Evolutionary conservation across 371 early-diverging fungal genomes (phyloP).

Genomic region (Rhizopus sp.): DNA sequence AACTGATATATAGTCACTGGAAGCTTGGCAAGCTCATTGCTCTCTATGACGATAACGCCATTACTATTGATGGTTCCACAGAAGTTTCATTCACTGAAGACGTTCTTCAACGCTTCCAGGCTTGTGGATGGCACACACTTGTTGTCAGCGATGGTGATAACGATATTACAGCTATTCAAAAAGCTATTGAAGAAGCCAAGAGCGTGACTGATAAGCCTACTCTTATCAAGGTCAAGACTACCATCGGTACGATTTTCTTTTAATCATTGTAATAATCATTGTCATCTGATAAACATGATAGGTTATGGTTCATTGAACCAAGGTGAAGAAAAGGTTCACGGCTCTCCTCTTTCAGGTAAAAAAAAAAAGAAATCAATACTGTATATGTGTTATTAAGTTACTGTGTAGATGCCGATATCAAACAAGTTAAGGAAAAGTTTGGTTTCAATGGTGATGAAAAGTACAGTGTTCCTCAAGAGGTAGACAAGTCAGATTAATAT

Average conservation of each 20-base stretch:
- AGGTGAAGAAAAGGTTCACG: conserved; percentile 91
- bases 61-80: conserved; percentile 95
- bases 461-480: conserved; percentile 73
- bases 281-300: conserved; percentile 5
- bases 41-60: conserved; percentile 97
- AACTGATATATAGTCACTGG: conserved; percentile 71
- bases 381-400: not conserved
- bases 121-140: conserved; percentile 94
- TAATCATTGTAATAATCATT: conserved; percentile 17
- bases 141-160: conserved; percentile 84
- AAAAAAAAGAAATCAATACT: not conserved
- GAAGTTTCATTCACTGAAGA: conserved; percentile 94
- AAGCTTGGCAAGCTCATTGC: conserved; percentile 95
- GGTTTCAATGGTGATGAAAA: conserved; percentile 81
- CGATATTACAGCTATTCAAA: conserved; percentile 72
- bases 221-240: conserved; percentile 85
- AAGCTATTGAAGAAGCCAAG: conserved; percentile 82
- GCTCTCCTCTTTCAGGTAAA: conserved; percentile 81
- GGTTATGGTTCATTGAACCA: conserved; percentile 86
- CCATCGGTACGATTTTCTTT: conserved; percentile 58
- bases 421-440: conserved; percentile 80
- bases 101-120: conserved; percentile 85
- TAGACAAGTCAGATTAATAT: conserved; percentile 11
- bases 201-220: conserved; percentile 85
- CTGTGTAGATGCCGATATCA: conserved; percentile 78